Conservation (phyloP, 768 basidiomycete genomes). For the Phlegmacium glaucopus region DNA sequence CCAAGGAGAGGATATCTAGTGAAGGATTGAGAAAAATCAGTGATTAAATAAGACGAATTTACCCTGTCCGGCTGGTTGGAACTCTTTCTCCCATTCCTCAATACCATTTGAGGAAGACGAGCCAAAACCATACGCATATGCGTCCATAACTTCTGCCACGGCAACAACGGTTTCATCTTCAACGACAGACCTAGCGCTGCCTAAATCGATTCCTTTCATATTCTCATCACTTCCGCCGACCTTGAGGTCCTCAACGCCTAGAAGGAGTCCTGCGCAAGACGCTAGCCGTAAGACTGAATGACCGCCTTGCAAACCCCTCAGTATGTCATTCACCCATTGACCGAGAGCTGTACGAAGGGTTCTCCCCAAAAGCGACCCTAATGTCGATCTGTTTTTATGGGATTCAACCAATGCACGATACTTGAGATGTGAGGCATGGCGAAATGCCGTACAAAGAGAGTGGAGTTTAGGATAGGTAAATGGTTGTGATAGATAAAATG, state of each 20-base stretch:
- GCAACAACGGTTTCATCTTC: conserved; percentile 69
- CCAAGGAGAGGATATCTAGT: conserved; percentile 45
- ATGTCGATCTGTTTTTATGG: conserved; percentile 27
- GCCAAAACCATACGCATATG: conserved; percentile 34
- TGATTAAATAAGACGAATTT: conserved; percentile 19
- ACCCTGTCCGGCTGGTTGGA: conserved; percentile 49
- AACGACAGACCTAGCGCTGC: conserved; percentile 36
- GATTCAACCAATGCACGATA: conserved; percentile 37
- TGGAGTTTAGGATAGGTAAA: conserved; percentile 45
- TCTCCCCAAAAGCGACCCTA: conserved; percentile 33
- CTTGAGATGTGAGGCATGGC: conserved; percentile 58
- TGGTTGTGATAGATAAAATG: conserved; percentile 44
- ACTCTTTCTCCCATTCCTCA: conserved; percentile 65
- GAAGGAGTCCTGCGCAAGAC: conserved; percentile 59
- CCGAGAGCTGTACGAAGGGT: conserved; percentile 37
- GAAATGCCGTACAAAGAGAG: conserved; percentile 50
- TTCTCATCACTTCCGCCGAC: conserved; percentile 22
- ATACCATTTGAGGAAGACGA: conserved; percentile 17
- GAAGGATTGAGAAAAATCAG: conserved; percentile 2
- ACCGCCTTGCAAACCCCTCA: conserved; percentile 65
- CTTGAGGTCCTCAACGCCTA: conserved; percentile 59
- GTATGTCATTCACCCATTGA: conserved; percentile 48
- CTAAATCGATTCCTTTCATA: conserved; percentile 21
- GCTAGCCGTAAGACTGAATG: conserved; percentile 59
- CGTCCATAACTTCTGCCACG: conserved; percentile 72